Base-by-base conservation (phyloP, 2,329 filamentous ascomycete species). In the Dothiorella sarmentorum region DNA sequence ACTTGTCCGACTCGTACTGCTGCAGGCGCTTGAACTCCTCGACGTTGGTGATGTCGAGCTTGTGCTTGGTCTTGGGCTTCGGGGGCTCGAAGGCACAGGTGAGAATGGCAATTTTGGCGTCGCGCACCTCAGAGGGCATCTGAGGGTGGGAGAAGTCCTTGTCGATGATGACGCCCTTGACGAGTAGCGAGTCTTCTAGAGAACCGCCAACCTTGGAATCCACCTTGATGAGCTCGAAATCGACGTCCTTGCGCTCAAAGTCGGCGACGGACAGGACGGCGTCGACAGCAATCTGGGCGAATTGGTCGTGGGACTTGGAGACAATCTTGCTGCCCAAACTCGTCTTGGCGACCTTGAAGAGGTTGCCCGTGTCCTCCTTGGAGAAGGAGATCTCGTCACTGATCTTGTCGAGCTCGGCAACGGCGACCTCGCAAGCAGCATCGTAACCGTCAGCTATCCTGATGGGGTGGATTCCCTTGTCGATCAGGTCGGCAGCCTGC, bases 71-170 rank as follows among this genome's bases (percentile, higher is more conserved):
- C 85, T 99, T 99, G 66, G 94, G 94, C 83, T 99, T 99, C 52
- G 94, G 94, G 29, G 94, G 94, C 80, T 99, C 94, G 72, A 99
- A 99, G 3, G 94, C 91, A 75, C 94, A 99, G 53, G 94, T 99
- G 61, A 99, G 80, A 69, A 99, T 99, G 66, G 94, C 94, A 70
- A 99, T 86, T 81, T 97, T 97, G 71, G 94, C 95, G 76, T 99
- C 91, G 68, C 82, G 84, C 64, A 99, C 93, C 76, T 97, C 91
- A 52, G 89, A 90, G 10, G 94, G 94, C 94, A 99, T 99, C 79
- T 99, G 94, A 11, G 94, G 94, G 75, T 99, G 94, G 33, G 94
- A 97, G 76, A 99, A 99, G 79, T 99, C 95, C 81, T 99, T 99
- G 84, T 99, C 94, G 74, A 99, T 85, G 73, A 99, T 96, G 65